Evolutionary conservation across 345 rosid genomes (phyloP).

Genomic region (Populus ilicifolia): DNA sequence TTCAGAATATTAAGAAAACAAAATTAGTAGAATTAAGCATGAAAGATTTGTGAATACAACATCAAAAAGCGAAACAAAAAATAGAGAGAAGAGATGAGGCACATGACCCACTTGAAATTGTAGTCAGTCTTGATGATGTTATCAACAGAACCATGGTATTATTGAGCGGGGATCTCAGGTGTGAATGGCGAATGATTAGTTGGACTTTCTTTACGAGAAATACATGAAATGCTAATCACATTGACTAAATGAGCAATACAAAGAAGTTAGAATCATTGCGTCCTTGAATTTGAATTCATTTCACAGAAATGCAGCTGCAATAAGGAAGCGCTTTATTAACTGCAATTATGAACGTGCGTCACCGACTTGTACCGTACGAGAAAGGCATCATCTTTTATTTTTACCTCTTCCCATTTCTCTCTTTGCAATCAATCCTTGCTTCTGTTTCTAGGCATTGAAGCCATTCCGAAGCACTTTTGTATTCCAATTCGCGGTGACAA

Average conservation of each 20-base stretch:
- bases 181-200: not conserved
- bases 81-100: not conserved
- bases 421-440: too few relatives aligned
- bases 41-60: not conserved
- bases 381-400: too few relatives aligned
- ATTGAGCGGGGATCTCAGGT: not conserved
- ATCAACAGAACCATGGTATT: slow-evolving; percentile 4
- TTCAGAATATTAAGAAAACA: too few relatives aligned
- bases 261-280: not conserved
- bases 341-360: too few relatives aligned
- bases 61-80: too few relatives aligned
- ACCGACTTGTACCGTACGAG: too few relatives aligned
- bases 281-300: not conserved
- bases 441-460: too few relatives aligned
- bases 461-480: too few relatives aligned
- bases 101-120: not conserved
- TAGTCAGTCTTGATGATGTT: not conserved
- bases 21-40: too few relatives aligned
- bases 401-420: too few relatives aligned
- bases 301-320: not conserved
- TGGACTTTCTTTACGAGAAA: not conserved
- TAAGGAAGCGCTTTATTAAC: too few relatives aligned
- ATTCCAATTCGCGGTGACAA: too few relatives aligned
- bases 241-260: not conserved
- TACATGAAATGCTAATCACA: not conserved